Base-by-base conservation (phyloP, 2,329 filamentous ascomycete species). In the Penicillium aurantiogriseum region DNA sequence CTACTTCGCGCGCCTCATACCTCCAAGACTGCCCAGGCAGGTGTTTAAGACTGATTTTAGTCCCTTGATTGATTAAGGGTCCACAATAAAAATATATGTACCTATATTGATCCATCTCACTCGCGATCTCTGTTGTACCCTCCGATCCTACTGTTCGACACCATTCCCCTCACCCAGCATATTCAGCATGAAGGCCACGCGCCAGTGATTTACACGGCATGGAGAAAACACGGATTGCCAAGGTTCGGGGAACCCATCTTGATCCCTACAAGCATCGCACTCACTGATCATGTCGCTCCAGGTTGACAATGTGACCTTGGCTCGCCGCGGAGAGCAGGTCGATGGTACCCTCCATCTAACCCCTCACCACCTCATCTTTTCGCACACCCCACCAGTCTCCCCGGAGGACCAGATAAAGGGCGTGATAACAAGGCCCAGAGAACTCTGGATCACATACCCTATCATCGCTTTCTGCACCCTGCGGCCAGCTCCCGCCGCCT, bases 381-480 rank as follows among this genome's bases (percentile, higher is more conserved):
- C 80, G 63, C 83, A 85, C 72, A 73, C 77, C 13, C 82, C 82
- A 52, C 74, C 75, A 64, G 54, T 61, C 56, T 70, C 76, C 38
- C 71, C 75, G 59, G 67, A 71, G 60, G 71, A 74, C 46, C 68
- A 74, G 59, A 70, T 75, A 45, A 74, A 79, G 49, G 76, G 76
- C 23, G 60, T 69, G n/a, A 58, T 66, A n/a, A 71, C 73, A 56
- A 79, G 78, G 63, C 79, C 83, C 23, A 82, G 87, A 71, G 90
- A 96, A 75, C 85, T 90, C 71, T 99, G 93, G 90, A 91, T 97
- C 54, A 92, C 94, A 17, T 99, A 92, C 75, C 92, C 93, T 25
- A 92, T 97, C 76, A 91, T 99, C 68, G 85, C 85, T 40, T 85
- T 88, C 69, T 96, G 92, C 76, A 85, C 84, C 25, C 86, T 93